Base-by-base conservation (phyloP, 345 rosid species). In the Streptanthus diversifolius region DNA sequence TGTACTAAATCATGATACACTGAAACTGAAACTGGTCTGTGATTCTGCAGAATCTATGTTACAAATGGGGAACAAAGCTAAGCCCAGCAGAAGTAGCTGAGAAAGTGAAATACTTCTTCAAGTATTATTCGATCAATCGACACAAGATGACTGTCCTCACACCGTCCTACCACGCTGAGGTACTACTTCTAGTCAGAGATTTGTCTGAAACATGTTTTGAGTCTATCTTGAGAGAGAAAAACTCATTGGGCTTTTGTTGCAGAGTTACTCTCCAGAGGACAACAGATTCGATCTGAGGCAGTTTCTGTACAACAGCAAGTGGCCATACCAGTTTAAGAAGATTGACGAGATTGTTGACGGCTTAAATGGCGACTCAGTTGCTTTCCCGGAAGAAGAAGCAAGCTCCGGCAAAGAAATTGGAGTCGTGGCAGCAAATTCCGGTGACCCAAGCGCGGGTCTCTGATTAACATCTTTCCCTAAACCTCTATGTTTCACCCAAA, bases 111-210 rank as follows among this genome's bases (percentile, higher is more conserved):
- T 79, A 85, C 72, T 92, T 95, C 88, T 95, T 95, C 90, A 88
- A 90, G 71, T 86, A 85, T 71, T 95, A 95, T 76, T 95, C 99
- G 49, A 86, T 90, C 48, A 95, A 95, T 77, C 86, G 98, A 27
- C 99, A 95, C 83, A 95, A 95, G 73, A 90, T 95, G 98, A 90
- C 97, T 0, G 91, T 87, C 44, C 73, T 95, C 52, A 92, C 99
- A 51, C 99, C 98, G 8, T 92, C 93, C 13, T 95, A 90, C 58
- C 99, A 95, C 45, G 98, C 97, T 2, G 97, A 92, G 99, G 99
- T 95, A 81, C 1, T 52, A 15, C 66, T 41, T 30, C 35, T 66
- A 7, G n/a, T 25, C 39, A 54, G 0, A 33, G 17, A 61, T 10
- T 40, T 24, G 22, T 60, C 30, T 11, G 8, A 58, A 21, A 62